Conservation (phyloP, 768 basidiomycete genomes). For the Lentinula raphanica region DNA sequence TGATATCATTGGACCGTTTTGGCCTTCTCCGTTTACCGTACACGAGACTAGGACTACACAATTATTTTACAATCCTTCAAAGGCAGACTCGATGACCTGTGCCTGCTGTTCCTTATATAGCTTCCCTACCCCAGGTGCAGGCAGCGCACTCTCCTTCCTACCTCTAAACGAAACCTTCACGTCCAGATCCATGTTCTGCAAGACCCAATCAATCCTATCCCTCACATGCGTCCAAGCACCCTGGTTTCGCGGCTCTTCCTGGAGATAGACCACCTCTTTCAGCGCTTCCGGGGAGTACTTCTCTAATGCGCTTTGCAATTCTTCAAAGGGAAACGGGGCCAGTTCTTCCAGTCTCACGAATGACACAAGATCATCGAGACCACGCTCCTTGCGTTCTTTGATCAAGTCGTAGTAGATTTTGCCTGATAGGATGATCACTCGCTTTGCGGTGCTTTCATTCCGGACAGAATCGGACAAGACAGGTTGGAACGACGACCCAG, state of each 20-base stretch:
- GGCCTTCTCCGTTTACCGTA: too few relatives aligned
- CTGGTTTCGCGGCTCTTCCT: constrained; percentile 89
- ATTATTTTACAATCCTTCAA: constrained; percentile 36
- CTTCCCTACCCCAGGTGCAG: constrained; percentile 71
- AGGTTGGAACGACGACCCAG: constrained; percentile 60
- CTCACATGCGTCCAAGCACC: constrained; percentile 71
- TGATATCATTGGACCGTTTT: too few relatives aligned
- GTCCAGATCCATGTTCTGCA: constrained; percentile 33
- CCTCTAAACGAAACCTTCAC: constrained; percentile 52
- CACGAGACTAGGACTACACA: not conserved
- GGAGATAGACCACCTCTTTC: constrained; percentile 57
- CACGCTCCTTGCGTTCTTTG: constrained; percentile 55
- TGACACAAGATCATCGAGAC: constrained; percentile 48
- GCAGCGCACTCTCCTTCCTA: constrained; percentile 64
- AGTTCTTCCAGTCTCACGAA: constrained; percentile 82
- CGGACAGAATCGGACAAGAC: constrained; percentile 52
- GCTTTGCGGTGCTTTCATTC: constrained; percentile 37
- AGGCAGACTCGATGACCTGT: constrained; percentile 53
- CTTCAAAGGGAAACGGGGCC: constrained; percentile 77
- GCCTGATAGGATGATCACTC: constrained; percentile 72
- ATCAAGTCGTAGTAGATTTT: constrained; percentile 87
- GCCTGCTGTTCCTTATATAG: constrained; percentile 64
- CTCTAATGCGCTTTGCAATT: constrained; percentile 40
- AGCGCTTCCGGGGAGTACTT: constrained; percentile 33
- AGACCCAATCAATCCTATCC: constrained; percentile 47